Base-by-base conservation (phyloP, 352 stramenopile species). In the Pythium phragmitis region DNA sequence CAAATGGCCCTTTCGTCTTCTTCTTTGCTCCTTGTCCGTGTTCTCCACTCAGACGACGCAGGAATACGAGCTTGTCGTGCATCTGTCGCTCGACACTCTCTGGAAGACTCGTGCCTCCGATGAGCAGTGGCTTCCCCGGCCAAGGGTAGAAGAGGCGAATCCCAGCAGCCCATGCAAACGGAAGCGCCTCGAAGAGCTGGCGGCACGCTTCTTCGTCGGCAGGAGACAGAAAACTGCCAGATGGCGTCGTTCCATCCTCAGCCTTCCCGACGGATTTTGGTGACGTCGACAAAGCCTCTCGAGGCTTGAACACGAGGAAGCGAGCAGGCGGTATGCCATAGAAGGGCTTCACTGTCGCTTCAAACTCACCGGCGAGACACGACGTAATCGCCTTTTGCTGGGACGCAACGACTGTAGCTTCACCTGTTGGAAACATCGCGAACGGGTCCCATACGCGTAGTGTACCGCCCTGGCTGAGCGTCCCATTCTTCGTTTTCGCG, bases 371-470 rank as follows among this genome's bases (percentile, higher is more conserved):
- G n/a, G 9, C 47, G 13, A 63, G 19, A 28, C 7, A 51, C 2
- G 46, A 21, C 9, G 48, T 8, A 17, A 69, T 49, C 14, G 26
- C n/a, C 13, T 60, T 53, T 2, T 36, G 57, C 26, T 70, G 36
- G 14, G 46, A 21, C 2, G 39, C 45, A 7, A 41, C 11, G 3
- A 71, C 57, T 23, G 11, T 30, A 5, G 58, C 65, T 56, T 65
- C 60, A 9, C 43, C 54, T 1, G 73, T 71, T 19, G 80, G 78
- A 54, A 86, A 82, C 34, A 87, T 63, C 4, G 62, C 63, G 43
- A 71, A 73, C 0, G 82, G 82, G 9, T 76, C 57, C 82, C 80
- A 91, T 3, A 89, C 57, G 43, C 42, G 55, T 17, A 70, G 12
- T 11, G 55, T 36, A 52, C 69, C 21, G 57, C 70, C 53, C 66